A percentile compares a stretch with the other conserved stretches of the same genome.
Conservation (phyloP, 1,284 basidiomycete genomes). For the Trametes sp. region DNA sequence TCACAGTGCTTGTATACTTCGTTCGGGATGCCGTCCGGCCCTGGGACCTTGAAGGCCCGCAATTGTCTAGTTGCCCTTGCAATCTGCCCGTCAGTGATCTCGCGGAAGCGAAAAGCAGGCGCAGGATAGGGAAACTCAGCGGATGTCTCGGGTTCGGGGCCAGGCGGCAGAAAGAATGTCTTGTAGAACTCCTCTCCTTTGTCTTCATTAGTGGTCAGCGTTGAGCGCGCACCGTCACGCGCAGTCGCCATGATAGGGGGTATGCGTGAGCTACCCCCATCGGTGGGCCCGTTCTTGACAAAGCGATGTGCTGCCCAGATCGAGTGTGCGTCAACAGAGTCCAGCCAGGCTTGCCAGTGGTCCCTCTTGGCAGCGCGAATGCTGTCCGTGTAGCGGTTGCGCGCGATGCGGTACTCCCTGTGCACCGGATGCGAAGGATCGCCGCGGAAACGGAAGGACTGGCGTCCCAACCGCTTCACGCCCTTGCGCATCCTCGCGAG, state of each 20-base stretch:
- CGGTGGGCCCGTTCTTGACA: conserved; percentile 37
- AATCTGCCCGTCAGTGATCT: conserved; percentile 38
- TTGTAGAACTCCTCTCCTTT: background rate
- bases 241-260: conserved; percentile 36
- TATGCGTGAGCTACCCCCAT: conserved; percentile 43
- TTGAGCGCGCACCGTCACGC: background rate
- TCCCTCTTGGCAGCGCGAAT: conserved; percentile 43
- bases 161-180: background rate
- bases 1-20: conserved; percentile 40
- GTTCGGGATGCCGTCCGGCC: conserved; percentile 46
- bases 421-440: conserved; percentile 39
- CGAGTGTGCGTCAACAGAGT: conserved; percentile 31
- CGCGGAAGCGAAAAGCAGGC: conserved; percentile 35
- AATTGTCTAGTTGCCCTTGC: conserved; percentile 18
- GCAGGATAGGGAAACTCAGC: no score
- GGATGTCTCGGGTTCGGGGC: no score
- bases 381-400: conserved; percentile 40
- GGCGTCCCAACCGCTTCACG: conserved; percentile 37
- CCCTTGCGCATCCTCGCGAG: conserved; percentile 26
- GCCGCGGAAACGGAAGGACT: conserved; percentile 44
- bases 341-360: conserved; percentile 47
- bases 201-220: conserved; percentile 9
- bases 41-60: conserved; percentile 45
- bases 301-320: no score
- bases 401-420: conserved; percentile 22